A percentile compares a stretch with the other conserved stretches of the same genome.
Conservation (phyloP, 1,284 basidiomycete species). For the Austroboletus novae-zelandiae region DNA sequence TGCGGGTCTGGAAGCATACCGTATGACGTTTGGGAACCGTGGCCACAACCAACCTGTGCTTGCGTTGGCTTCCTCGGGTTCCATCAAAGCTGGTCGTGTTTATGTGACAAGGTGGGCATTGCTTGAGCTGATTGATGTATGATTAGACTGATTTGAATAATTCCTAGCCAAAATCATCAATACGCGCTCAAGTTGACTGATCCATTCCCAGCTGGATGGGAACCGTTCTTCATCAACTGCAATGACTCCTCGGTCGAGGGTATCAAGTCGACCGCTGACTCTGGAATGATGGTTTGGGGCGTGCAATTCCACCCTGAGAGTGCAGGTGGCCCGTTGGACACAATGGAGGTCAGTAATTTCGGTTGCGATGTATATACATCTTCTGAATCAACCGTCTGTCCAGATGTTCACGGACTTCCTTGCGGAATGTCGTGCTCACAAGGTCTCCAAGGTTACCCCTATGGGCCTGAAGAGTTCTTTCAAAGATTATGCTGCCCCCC, state of each 20-base stretch:
- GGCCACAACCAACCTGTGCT: conserved; percentile 99
- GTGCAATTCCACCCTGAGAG: conserved; percentile 97
- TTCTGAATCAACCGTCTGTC: conserved; percentile 5
- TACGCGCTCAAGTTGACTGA: conserved; percentile 92
- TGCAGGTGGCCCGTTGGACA: conserved; percentile 89
- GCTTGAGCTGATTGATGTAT: not conserved
- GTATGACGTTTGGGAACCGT: conserved; percentile 97
- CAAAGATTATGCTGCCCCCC: conserved; percentile 4
- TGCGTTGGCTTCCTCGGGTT: conserved; percentile 86
- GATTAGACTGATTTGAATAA: conserved; percentile 4
- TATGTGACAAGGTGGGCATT: conserved; percentile 85
- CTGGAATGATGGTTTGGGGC: conserved; percentile 90
- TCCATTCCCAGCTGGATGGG: conserved; percentile 93
- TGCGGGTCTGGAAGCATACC: conserved; percentile 93
- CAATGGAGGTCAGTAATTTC: conserved; percentile 71
- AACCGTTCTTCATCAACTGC: conserved; percentile 97
- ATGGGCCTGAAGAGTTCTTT: conserved; percentile 3
- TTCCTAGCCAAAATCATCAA: conserved; percentile 85
- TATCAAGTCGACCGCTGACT: conserved; percentile 87
- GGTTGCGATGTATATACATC: not conserved
- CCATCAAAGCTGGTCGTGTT: conserved; percentile 92
- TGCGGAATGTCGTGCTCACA: conserved; percentile 68
- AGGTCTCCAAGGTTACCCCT: conserved; percentile 24
- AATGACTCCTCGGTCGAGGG: conserved; percentile 98
- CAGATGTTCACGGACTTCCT: conserved; percentile 95